Evolutionary conservation across 2,329 filamentous ascomycete genomes (phyloP), one percentile per base, ranked within the genome.

Genomic region (Sporothrix pseudoabietina): DNA sequence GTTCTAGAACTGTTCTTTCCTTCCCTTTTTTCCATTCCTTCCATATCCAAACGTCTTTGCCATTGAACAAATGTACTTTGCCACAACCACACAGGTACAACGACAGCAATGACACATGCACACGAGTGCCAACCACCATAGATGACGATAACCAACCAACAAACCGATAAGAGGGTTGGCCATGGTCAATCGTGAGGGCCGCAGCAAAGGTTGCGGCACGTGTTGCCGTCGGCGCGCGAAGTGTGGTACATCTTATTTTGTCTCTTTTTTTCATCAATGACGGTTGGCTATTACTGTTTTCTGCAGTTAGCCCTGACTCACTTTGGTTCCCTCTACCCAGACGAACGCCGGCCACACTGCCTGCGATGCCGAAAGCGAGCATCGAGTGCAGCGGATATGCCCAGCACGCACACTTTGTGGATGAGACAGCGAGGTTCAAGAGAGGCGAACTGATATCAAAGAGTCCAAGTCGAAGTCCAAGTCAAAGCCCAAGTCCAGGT

Each of bases 181-280:
- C 61, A 65, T 66, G 44, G 65, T 68, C 44, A 68, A 68, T 26
- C 65, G 65, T 16, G 65, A 41, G 1, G 65, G 65, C 26, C 65
- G 65, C 65, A 68, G 65, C 65, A 49, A 52, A 26, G 65, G 65
- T 10, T 68, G 65, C 44, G 44, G 8, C 7, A 68, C 65, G 3
- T 68, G 65, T 14, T 44, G 65, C 10, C 41, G 22, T 0, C 65
- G 65, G 14, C 26, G 44, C 10, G 44, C 52, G 44, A 68, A 68
- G 26, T 68, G 44, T 22, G 65, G 65, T 68, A 14, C 14, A 44
- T 68, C 9, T 14, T 30, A 30, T 55, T 26, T 52, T n/a, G 7
- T 19, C 4, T 49, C 10, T 49, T 49, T 35, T 35, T 35, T 35
- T 0, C 35, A 26, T 26, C 8, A 26, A 55, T 22, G 52, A 55